Evolutionary conservation across 192 early-diverging fungal genomes (phyloP).

Genomic region (Backusella sp.): DNA sequence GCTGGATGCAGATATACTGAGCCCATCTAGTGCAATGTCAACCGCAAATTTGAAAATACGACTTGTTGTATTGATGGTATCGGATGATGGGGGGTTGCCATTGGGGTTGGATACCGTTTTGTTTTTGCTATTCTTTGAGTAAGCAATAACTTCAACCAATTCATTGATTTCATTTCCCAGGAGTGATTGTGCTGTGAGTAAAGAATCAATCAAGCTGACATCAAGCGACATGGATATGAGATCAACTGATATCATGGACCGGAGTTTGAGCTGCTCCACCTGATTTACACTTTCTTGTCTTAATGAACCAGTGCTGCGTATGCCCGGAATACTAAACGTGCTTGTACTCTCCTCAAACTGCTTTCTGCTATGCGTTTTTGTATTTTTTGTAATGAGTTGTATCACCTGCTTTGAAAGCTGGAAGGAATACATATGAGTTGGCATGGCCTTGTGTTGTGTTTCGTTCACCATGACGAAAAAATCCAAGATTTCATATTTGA

Average conservation of each 20-base stretch:
- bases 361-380: not conserved
- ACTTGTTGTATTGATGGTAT: not conserved
- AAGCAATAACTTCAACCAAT: slow-evolving; percentile 59
- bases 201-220: slow-evolving; percentile 72
- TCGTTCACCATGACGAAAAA: slow-evolving; percentile 53
- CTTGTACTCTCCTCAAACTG: slow-evolving; percentile 26
- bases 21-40: slow-evolving; percentile 59
- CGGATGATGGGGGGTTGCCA: not conserved
- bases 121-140: slow-evolving; percentile 32
- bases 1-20: slow-evolving; percentile 58
- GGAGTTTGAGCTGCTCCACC: slow-evolving; percentile 39
- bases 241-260: slow-evolving; percentile 53
- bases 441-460: slow-evolving; percentile 32
- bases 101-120: not conserved
- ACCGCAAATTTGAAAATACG: slow-evolving; percentile 44
- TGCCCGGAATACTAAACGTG: slow-evolving; percentile 56
- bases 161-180: slow-evolving; percentile 77
- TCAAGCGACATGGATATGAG: slow-evolving; percentile 52
- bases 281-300: slow-evolving; percentile 19
- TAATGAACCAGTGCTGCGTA: slow-evolving; percentile 47
- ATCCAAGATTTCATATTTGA: slow-evolving; percentile 56
- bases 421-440: slow-evolving; percentile 42
- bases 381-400: slow-evolving; percentile 44
- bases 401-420: slow-evolving; percentile 54
- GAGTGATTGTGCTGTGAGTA: slow-evolving; percentile 75